These are phyloP conservation scores for Talaromyces sp. DNA, from an alignment of 2,329 filamentous ascomycete genomes.

Conservation along the genomic window DNA sequence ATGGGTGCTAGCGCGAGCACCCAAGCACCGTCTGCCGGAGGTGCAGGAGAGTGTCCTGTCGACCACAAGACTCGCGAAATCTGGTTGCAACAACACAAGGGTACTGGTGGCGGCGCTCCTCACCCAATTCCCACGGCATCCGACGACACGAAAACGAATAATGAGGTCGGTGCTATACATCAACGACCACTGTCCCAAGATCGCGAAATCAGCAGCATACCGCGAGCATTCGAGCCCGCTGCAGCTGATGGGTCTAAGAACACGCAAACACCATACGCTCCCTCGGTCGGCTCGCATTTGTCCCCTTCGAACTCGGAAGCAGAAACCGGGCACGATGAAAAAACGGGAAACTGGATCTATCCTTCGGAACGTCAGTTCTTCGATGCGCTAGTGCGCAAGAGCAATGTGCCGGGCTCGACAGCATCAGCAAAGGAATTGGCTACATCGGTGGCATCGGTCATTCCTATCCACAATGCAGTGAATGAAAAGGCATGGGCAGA, in stretches of 20 bases:
- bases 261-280: conserved; percentile 17
- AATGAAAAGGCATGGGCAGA: conserved; percentile 95
- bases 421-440: conserved; percentile 43
- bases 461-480: conserved; percentile 97
- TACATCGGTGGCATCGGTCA: conserved; percentile 81
- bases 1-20: conserved; percentile 39
- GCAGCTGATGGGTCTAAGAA: conserved; percentile 15
- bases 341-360: conserved; percentile 90
- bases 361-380: conserved; percentile 98
- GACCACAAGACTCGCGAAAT: conserved; percentile 83
- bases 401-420: conserved; percentile 60
- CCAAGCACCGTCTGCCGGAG: conserved; percentile 13
- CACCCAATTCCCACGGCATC: conserved; percentile 26
- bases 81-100: conserved; percentile 63
- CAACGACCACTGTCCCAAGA: conserved; percentile 55
- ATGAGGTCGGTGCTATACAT: conserved; percentile 21
- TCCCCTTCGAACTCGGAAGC: conserved; percentile 68
- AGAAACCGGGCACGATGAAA: conserved; percentile 66
- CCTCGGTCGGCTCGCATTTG: conserved; percentile 23
- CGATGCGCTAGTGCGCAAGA: conserved; percentile 90
- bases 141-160: conserved; percentile 21
- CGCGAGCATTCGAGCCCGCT: conserved; percentile 50
- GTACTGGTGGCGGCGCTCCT: conserved; percentile 30
- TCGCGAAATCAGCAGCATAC: conserved; percentile 76
- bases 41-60: conserved; percentile 64